phyloP scores from a whole-genome alignment of 768 basidiomycete genomes.

The Hypsizygus marmoreus region DNA sequence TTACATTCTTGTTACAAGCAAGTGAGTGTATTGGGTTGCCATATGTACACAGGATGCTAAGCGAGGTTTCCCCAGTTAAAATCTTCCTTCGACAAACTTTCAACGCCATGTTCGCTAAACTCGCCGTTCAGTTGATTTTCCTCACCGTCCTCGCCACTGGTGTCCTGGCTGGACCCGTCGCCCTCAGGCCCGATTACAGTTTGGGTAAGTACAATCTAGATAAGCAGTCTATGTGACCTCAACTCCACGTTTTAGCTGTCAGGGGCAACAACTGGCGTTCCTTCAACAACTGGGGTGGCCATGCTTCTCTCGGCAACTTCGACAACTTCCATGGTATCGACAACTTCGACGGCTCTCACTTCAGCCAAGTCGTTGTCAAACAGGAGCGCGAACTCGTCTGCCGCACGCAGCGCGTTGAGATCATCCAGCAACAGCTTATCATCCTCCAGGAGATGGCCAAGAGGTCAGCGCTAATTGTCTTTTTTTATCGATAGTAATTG shows the following conservation, averaged over 20 bases:
- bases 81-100: constrained; percentile 19
- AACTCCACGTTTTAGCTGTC: constrained; percentile 10
- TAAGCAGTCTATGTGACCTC: not conserved
- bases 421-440: constrained; percentile 48
- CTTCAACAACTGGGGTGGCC: constrained; percentile 42
- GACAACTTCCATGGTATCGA: constrained; percentile 48
- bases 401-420: constrained; percentile 35
- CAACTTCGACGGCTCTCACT: constrained; percentile 43
- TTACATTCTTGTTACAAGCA: constrained; percentile 31
- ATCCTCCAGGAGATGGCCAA: constrained; percentile 50
- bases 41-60: constrained; percentile 4
- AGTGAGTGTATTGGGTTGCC: constrained; percentile 16
- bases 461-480: constrained; percentile 30
- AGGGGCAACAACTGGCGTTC: constrained; percentile 18
- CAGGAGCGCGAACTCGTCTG: constrained; percentile 40
- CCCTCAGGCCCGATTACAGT: constrained; percentile 24
- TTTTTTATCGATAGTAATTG: not conserved
- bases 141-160: constrained; percentile 31
- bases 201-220: constrained; percentile 22
- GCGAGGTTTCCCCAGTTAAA: constrained; percentile 1
- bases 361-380: constrained; percentile 34
- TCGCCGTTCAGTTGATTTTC: constrained; percentile 32
- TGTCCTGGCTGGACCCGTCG: constrained; percentile 32
- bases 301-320: constrained; percentile 37
- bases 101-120: constrained; percentile 41